A percentile compares a stretch with the other conserved stretches of the same genome.
Conservation (phyloP, 768 basidiomycete species). For the Boletellus ananas region DNA sequence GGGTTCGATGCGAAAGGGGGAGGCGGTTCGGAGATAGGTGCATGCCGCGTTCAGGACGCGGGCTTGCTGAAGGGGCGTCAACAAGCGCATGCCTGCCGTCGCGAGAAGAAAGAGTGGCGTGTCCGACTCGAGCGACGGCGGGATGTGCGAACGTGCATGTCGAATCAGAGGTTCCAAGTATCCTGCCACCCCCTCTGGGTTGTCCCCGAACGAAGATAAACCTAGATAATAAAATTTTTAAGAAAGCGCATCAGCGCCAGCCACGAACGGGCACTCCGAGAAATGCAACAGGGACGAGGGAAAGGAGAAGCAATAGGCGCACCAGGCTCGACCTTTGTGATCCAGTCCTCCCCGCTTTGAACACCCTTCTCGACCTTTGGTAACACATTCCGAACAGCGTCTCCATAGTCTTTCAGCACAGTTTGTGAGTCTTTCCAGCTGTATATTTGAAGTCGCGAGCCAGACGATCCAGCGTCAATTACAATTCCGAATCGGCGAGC, state of each 20-base stretch:
- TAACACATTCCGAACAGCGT: conserved; percentile 50
- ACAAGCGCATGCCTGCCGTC: conserved; percentile 95
- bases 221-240: conserved; percentile 44
- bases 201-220: conserved; percentile 73
- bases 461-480: conserved; percentile 98
- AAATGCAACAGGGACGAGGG: too few species aligned
- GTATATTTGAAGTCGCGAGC: conserved; percentile 94
- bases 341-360: conserved; percentile 75
- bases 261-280: neutral
- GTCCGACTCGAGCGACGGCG: conserved; percentile 75
- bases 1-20: conserved; percentile 71
- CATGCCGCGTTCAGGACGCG: conserved; percentile 76
- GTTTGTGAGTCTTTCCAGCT: conserved; percentile 86
- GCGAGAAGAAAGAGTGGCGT: conserved; percentile 95
- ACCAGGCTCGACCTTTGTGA: conserved; percentile 93
- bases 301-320: conserved; percentile 27
- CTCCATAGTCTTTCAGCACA: conserved; percentile 49
- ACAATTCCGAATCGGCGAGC: conserved; percentile 88
- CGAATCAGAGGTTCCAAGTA: conserved; percentile 81
- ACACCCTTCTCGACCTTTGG: conserved; percentile 94
- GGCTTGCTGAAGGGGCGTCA: conserved; percentile 64
- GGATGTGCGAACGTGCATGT: conserved; percentile 80
- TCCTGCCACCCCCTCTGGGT: conserved; percentile 62
- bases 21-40: conserved; percentile 66
- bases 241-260: neutral